Evolutionary conservation across 2,329 filamentous ascomycete genomes (phyloP).

Genomic region (Colletotrichum musae): DNA sequence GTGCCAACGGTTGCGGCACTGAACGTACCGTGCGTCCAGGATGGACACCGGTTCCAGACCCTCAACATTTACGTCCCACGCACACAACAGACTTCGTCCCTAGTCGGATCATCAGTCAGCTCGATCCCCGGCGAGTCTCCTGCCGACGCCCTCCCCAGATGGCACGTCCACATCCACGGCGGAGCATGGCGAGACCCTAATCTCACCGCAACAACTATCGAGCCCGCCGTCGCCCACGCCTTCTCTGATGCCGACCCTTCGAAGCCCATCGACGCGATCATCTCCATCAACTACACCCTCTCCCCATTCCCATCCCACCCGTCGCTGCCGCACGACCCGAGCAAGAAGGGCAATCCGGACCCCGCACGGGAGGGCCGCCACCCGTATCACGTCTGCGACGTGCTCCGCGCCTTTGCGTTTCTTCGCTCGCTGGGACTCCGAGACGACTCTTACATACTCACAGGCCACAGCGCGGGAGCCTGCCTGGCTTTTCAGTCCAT

Average conservation of each 20-base stretch:
- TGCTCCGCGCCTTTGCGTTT: conserved; percentile 1
- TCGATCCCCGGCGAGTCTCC: background rate
- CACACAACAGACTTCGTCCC: background rate
- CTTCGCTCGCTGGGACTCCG: background rate
- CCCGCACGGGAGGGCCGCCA: background rate
- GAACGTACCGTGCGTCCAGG: background rate
- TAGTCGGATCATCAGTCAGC: background rate
- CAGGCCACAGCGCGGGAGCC: conserved; percentile 1
- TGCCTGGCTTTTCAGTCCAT: conserved; percentile 2
- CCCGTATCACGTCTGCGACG: conserved; percentile 2
- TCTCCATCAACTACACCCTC: conserved; percentile 1
- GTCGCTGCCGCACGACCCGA: background rate
- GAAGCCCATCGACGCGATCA: background rate
- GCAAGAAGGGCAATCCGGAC: background rate
- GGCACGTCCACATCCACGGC: conserved; percentile 14
- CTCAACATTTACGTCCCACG: background rate
- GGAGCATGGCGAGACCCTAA: conserved; percentile 7
- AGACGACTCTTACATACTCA: background rate
- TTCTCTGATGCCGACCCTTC: background rate
- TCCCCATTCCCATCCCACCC: conserved; percentile 7
- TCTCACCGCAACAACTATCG: background rate
- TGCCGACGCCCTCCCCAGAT: background rate
- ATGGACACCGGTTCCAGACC: background rate
- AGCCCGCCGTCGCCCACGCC: conserved; percentile 17
- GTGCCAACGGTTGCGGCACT: background rate